These are phyloP conservation scores for Spathaspora sp. DNA, from an alignment of 1,139 yeast genomes.

Conservation along the genomic window DNA sequence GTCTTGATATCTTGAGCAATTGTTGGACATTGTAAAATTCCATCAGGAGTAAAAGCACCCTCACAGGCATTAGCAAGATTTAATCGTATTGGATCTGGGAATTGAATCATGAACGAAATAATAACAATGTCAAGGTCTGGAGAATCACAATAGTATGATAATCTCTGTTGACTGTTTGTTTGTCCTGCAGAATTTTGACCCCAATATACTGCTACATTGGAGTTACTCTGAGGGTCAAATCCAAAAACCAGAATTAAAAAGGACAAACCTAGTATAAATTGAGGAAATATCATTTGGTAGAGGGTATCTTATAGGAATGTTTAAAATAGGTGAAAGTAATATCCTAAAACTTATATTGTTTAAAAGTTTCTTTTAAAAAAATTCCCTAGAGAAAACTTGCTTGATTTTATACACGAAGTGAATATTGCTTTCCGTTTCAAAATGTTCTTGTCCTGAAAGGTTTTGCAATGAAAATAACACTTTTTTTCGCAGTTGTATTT, in stretches of 20 bases:
- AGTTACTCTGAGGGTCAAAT: slow-evolving; percentile 45
- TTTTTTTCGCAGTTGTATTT: slow-evolving; percentile 3
- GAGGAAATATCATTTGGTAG: neutral
- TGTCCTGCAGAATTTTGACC: slow-evolving; percentile 72
- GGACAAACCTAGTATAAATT: neutral
- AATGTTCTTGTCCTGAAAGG: neutral
- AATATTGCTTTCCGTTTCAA: neutral
- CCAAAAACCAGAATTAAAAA: slow-evolving; percentile 20
- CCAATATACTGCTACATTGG: slow-evolving; percentile 83
- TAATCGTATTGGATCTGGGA: slow-evolving; percentile 50
- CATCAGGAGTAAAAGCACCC: slow-evolving; percentile 47
- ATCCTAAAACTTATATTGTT: neutral
- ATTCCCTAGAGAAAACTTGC: neutral
- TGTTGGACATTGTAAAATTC: slow-evolving; percentile 57
- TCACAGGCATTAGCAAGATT: slow-evolving; percentile 74
- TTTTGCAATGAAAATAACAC: neutral
- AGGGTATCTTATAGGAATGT: neutral
- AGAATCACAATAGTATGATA: slow-evolving; percentile 68
- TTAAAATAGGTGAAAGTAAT: neutral
- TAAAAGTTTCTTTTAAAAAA: neutral
- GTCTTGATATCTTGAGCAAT: slow-evolving; percentile 75
- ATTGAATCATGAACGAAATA: slow-evolving; percentile 65
- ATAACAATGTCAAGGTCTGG: slow-evolving; percentile 70
- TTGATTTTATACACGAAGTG: neutral
- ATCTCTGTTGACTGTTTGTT: slow-evolving; percentile 56